Evolutionary conservation across 2,329 filamentous ascomycete species (phyloP), one percentile per base, ranked within the genome.

Genomic region (Biscogniauxia sp.): DNA sequence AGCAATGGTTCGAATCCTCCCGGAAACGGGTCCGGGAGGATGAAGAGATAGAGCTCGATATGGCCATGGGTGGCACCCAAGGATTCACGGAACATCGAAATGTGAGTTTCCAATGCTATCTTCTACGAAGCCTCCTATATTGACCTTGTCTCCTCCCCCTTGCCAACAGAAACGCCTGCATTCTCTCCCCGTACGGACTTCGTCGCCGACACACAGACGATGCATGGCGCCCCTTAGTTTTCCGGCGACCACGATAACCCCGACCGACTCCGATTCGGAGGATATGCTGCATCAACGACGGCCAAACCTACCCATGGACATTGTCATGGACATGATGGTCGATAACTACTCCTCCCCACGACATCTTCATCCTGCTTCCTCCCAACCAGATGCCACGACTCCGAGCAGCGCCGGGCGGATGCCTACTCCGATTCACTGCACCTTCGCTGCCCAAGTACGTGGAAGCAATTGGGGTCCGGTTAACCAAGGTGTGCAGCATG

Each of bases 401-500:
- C 58, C 73, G n/a, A 75, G 69, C 59, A 67, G 75, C 53, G 76
- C 76, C 20, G 78, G 79, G 60, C 82, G 84, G 54, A 80, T 86
- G 72, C 84, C 84, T 2, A 86, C 84, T 1, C 84, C 84, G 1
- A 85, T 86, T n/a, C 80, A 86, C 64, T 81, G 82, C 61, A 83
- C 75, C 55, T 87, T 87, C 68, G 80, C 82, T 1, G 78, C 79
- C 2, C 83, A 86, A 68, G 76, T 84, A 23, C 78, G 81, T 59
- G 82, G 82, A n/a, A 80, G 80, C 64, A 79, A 78, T 65, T 79
- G 81, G 77, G 76, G 76, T 65, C 66, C 76, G 55, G 60, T 77
- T 59, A 70, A 73, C 57, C 68, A 76, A 60, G 70, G 73, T 63
- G 60, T 68, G 11, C 58, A 65, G 66, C 76, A 53, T 17, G 28